These are phyloP conservation scores for Protomyces gravidus DNA, from an alignment of 1,139 yeast species.

Conservation along the genomic window DNA sequence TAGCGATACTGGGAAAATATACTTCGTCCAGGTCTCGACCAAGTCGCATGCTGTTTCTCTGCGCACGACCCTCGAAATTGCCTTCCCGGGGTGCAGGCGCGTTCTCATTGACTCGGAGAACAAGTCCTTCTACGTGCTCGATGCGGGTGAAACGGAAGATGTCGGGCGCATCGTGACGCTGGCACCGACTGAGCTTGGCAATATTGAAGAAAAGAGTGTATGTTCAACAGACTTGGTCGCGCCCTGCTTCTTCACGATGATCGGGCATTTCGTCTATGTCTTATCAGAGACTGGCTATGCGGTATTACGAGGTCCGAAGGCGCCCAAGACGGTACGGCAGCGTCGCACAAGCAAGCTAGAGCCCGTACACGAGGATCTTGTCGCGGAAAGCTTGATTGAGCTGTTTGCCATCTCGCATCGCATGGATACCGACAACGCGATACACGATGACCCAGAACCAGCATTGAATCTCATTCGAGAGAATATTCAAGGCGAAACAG, in stretches of 20 bases:
- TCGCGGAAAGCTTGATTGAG: conserved; percentile 12
- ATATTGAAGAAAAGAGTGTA: conserved; percentile 7
- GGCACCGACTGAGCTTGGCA: conserved; percentile 21
- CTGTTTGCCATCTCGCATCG: conserved; percentile 13
- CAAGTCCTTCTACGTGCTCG: conserved; percentile 19
- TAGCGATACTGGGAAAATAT: not conserved
- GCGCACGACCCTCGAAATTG: not conserved
- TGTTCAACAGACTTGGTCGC: not conserved
- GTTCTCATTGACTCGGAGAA: conserved; percentile 9
- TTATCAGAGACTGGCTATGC: not conserved
- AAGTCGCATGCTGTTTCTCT: not conserved
- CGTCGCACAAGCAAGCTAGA: conserved; percentile 10
- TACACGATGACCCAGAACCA: not conserved
- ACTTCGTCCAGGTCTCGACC: not conserved
- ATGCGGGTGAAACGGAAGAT: not conserved
- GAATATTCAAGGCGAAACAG: conserved; percentile 10
- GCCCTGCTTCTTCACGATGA: conserved; percentile 1
- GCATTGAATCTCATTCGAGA: conserved; percentile 1
- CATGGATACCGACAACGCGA: conserved; percentile 1
- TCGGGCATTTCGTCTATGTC: conserved; percentile 7
- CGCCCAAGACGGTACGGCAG: conserved; percentile 15
- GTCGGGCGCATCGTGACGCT: conserved; percentile 14
- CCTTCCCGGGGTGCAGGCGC: not conserved
- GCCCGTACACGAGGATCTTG: conserved; percentile 14
- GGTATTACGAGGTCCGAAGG: conserved; percentile 1